phyloP scores from a whole-genome alignment of 306 rosid species.

The Carpinus viminea region DNA sequence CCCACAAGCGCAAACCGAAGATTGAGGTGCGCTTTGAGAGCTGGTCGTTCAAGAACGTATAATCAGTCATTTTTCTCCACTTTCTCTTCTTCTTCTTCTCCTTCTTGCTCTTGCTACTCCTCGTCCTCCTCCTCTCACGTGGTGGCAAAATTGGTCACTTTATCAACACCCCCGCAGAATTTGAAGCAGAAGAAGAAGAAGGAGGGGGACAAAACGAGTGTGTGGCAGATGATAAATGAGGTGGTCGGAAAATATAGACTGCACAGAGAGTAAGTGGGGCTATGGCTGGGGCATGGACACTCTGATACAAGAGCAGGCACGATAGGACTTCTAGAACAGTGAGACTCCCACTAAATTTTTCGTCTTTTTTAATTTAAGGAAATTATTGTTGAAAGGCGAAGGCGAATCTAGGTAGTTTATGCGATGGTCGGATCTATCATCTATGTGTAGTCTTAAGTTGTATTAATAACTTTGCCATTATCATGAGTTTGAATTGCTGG shows the following conservation, averaged over 20 bases:
- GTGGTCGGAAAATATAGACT: neutral
- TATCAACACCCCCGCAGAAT: neutral
- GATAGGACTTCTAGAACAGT: slow-evolving; percentile 29
- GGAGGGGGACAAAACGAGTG: neutral
- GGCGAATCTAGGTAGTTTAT: neutral
- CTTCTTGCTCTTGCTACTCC: no score
- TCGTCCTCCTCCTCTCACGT: neutral
- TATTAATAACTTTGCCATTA: neutral
- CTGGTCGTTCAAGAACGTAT: slow-evolving; percentile 54
- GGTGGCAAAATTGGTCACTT: neutral
- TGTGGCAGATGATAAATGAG: slow-evolving; percentile 10
- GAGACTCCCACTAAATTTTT: neutral
- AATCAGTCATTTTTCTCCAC: slow-evolving; percentile 39
- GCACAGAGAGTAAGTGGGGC: slow-evolving; percentile 28
- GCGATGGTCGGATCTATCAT: neutral
- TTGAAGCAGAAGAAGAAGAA: neutral
- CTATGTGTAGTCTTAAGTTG: neutral
- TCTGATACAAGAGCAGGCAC: slow-evolving; percentile 30
- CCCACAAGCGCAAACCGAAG: slow-evolving; percentile 60
- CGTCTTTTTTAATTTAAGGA: neutral
- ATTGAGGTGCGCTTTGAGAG: slow-evolving; percentile 57
- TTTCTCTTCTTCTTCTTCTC: neutral
- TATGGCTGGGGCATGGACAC: slow-evolving; percentile 23
- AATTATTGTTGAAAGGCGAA: neutral
- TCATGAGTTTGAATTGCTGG: neutral